Conservation (phyloP, 23 red algal species). For the Gracilaria gracilis region DNA sequence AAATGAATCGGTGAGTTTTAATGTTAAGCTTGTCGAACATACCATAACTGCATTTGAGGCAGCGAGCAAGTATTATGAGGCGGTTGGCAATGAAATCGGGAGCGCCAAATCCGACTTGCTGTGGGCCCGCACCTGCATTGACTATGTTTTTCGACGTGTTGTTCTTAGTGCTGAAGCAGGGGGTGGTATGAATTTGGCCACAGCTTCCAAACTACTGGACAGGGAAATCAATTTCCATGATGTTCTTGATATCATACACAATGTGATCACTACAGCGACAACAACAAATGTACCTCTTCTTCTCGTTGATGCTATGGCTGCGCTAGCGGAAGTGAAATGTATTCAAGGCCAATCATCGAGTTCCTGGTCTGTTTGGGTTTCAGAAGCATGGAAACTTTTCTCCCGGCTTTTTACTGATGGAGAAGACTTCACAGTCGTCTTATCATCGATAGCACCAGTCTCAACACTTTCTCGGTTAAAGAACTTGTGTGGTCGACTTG, state of each 20-base stretch:
- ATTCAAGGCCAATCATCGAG: conserved; percentile 50
- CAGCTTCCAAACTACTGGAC: conserved; percentile 49
- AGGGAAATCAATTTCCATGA: conserved; percentile 53
- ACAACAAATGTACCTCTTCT: conserved; percentile 72
- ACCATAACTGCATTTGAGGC: conserved; percentile 78
- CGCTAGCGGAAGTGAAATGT: conserved; percentile 77
- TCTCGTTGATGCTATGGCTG: conserved; percentile 68
- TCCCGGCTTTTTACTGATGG: conserved; percentile 71
- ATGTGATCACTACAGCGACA: conserved; percentile 36
- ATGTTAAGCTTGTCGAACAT: conserved; percentile 35
- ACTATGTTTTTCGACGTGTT: conserved; percentile 67
- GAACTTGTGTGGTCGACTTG: conserved; percentile 65
- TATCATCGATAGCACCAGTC: conserved; percentile 68
- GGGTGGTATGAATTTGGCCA: conserved; percentile 56
- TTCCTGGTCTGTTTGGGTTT: conserved; percentile 69
- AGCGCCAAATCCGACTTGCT: conserved; percentile 66
- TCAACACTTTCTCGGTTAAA: conserved; percentile 65
- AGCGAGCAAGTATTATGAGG: conserved; percentile 70
- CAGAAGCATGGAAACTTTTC: conserved; percentile 82
- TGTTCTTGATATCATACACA: conserved; percentile 67
- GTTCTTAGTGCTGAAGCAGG: conserved; percentile 51
- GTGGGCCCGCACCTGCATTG: conserved; percentile 75
- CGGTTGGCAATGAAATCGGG: conserved; percentile 68
- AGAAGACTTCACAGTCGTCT: conserved; percentile 75
- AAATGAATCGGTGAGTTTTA: conserved; percentile 22